Evolutionary conservation across 1,139 yeast species (phyloP), one percentile per base, ranked within the genome.

Genomic region (Yarrowia galli): DNA sequence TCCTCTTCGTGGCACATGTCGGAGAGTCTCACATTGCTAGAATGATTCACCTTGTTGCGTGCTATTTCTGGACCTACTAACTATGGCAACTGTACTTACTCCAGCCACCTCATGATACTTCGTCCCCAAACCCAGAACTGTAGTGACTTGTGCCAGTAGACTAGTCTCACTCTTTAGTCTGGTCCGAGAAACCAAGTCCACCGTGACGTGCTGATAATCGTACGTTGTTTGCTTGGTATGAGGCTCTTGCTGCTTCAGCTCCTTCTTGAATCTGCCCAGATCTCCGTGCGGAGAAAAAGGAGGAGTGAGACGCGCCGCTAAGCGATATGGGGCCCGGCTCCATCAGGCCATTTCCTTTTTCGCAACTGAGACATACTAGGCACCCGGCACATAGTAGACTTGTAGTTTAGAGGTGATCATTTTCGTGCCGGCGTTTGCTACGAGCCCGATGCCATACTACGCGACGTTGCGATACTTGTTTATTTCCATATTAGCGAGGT

Each of bases 261-360:
- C 49, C 28, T 22, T 13, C 13, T n/a, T 23, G 22, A 15, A 43
- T 45, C 32, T 22, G 32, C 18, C 32, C 18, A 22, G 18, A 45
- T 13, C 18, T 15, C 3, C 18, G 48, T 43, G 48, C 48, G 48
- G 48, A 43, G 48, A 3, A 25, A 4, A 43, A 45, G 49, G 51
- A 46, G 51, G 51, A 7, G 51, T 46, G 35, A 25, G 51, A 9
- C 35, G 51, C 51, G 2, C 15, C 2, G 38, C n/a, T 49, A 18
- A 20, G 38, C 40, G 56, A 32, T 32, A 18, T 32, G 40, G 10
- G 22, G 36, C 23, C 28, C 3, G 25, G 25, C 23, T 8, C 53
- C 53, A 48, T 49, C 56, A 49, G 56, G 25, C 56, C 56, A 49
- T 49, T 32, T 20, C 25, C 23, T 12, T 28, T 28, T 28, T 16